A percentile compares a stretch with the other conserved stretches of the same genome.
These are phyloP conservation scores for Phytophthora sojae DNA, from an alignment of 352 stramenopile genomes.

Conservation along the genomic window DNA sequence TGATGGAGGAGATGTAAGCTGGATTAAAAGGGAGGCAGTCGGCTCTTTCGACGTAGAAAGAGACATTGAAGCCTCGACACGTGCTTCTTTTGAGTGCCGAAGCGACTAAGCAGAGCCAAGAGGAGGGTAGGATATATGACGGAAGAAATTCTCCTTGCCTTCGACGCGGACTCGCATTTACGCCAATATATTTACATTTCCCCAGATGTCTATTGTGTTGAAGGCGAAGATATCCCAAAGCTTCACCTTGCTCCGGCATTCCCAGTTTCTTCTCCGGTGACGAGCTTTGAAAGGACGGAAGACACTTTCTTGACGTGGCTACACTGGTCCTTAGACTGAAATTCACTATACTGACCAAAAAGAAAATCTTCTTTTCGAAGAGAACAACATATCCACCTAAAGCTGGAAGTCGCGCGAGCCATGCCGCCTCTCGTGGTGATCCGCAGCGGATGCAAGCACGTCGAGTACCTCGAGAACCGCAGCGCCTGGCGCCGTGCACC, in stretches of 20 bases:
- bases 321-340: too few relatives aligned
- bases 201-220: background rate
- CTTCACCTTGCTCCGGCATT: too few relatives aligned
- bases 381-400: conserved; percentile 12
- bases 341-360: conserved; percentile 2
- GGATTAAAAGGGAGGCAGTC: background rate
- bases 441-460: conserved; percentile 61
- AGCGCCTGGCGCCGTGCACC: too few relatives aligned
- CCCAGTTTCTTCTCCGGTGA: too few relatives aligned
- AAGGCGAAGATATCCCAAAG: too few relatives aligned
- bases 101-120: conserved; percentile 14
- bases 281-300: too few relatives aligned
- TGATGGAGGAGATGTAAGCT: conserved; percentile 85
- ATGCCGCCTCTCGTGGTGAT: conserved; percentile 85
- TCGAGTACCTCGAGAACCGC: conserved; percentile 74
- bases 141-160: conserved; percentile 15
- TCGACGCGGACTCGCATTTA: conserved; percentile 3
- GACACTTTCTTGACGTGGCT: too few relatives aligned
- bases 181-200: conserved; percentile 41
- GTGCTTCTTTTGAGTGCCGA: conserved; percentile 24
- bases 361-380: conserved; percentile 24
- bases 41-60: conserved; percentile 31
- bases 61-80: conserved; percentile 16
- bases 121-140: background rate
- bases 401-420: background rate